Base-by-base conservation (phyloP, 768 basidiomycete genomes). In the Brasilioporus rufonigricans region DNA sequence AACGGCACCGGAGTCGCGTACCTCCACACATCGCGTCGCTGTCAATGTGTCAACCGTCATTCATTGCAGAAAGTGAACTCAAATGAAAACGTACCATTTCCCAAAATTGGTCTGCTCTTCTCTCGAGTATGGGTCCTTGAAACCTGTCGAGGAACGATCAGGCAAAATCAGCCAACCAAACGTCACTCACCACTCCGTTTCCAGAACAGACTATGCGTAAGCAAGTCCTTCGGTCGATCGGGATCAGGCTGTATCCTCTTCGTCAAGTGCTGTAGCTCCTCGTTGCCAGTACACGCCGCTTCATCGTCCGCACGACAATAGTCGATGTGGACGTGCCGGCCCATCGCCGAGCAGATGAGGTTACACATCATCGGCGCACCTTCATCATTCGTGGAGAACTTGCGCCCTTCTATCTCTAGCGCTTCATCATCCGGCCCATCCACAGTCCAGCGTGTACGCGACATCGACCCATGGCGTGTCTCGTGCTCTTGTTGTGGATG, bases 341-440 rank as follows among this genome's bases (percentile, higher is more conserved):
- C 84, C 67, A 84, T 71, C 14, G 78, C 69, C 1, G 76, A 73
- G 57, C 82, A 86, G 27, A 82, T 64, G 19, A 84, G 71, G 44
- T 75, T 84, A 60, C 85, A 85, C 73, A 85, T 74, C 80, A 85
- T 82, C 0, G 84, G 84, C 0, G 82, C 82, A 9, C 84, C 82
- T 40, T 81, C 79, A 48, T 83, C 81, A 23, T 76, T 74, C 0
- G 77, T 58, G 16, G 75, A 80, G 62, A 83, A 86, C 55, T 74
- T 79, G 52, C 76, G 76, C 3, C 84, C 84, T 53, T 79, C 76
- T 4, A 85, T 67, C 57, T 86, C 85, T 1, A 84, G 52, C 2
- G 70, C 65, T 2, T 72, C 74, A 18, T 75, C 80, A 9, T 82
- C 78, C 1, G 76, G 75, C 1, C 78, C 80, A 49, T 84, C 81